phyloP scores from a whole-genome alignment of 371 early-diverging fungal genomes.

The Rhizopus sp. region DNA sequence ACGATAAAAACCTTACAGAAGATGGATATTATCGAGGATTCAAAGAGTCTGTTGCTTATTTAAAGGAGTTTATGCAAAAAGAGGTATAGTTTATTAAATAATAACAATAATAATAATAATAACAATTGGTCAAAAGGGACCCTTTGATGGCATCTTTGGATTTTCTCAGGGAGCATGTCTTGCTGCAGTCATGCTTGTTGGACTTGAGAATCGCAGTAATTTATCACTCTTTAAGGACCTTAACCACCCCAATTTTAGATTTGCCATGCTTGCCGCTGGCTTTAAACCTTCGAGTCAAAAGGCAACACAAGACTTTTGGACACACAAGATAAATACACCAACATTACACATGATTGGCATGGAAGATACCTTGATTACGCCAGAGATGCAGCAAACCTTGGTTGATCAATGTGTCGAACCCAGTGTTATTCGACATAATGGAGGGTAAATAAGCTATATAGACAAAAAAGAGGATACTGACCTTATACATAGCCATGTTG shows the following conservation, averaged over 20 bases:
- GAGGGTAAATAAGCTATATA: constrained; percentile 46
- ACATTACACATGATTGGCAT: constrained; percentile 72
- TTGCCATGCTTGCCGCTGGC: constrained; percentile 64
- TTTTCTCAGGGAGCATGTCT: constrained; percentile 76
- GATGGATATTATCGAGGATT: constrained; percentile 57
- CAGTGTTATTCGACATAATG: constrained; percentile 40
- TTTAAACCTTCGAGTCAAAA: constrained; percentile 48
- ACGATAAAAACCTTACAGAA: constrained; percentile 20
- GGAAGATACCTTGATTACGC: constrained; percentile 54
- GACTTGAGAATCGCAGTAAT: constrained; percentile 41
- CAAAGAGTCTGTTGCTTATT: constrained; percentile 53
- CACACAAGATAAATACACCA: constrained; percentile 49
- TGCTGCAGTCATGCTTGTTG: constrained; percentile 59
- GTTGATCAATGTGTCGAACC: constrained; percentile 42
- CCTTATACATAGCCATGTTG: constrained; percentile 53
- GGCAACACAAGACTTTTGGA: constrained; percentile 43
- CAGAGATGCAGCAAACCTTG: constrained; percentile 44
- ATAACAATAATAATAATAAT: background rate
- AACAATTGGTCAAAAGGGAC: constrained; percentile 44
- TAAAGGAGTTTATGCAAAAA: constrained; percentile 53
- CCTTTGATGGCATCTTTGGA: constrained; percentile 76
- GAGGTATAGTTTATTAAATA: constrained; percentile 35
- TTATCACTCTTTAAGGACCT: constrained; percentile 37
- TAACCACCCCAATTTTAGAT: constrained; percentile 54
- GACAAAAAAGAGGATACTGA: background rate